Base-by-base conservation (phyloP, 2,329 filamentous ascomycete genomes). In the Penicillium sp. region DNA sequence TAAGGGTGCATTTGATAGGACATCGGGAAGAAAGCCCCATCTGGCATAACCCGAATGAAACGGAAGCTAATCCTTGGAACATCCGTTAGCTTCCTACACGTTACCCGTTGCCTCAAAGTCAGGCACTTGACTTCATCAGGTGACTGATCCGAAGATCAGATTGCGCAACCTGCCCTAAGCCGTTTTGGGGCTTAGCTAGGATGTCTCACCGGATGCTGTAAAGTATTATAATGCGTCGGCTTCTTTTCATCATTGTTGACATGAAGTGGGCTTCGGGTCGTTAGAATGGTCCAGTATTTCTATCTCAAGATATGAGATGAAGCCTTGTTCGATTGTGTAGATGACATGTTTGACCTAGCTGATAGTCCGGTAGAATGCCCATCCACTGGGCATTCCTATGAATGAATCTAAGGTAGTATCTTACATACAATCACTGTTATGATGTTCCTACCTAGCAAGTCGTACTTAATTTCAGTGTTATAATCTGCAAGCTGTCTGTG, bases 51-150 rank as follows among this genome's bases (percentile, higher is more conserved):
- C 24, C 37, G 31, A 49, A 49, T 49, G 13, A 21, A 49, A 21
- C 48, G 8, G 24, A 21, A 31, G 26, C 45, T 33, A 19, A 27
- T 11, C 10, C 27, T 11, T 29, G 27, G 27, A 29, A 16, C 43
- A n/a, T 29, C 24, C n/a, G n/a, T 42, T 46, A 46, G 44, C 26
- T 13, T 46, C n/a, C 14, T 11, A 10, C 27, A 21, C 22, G 9
- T 27, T 31, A 47, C 37, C 35, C 26, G 39, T 22, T 37, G 16
- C 52, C 47, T 57, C 24, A n/a, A 31, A 49, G 27, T 21, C 27
- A 29, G 31, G 27, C 44, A 11, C 52, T 48, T 55, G 27, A 14
- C 52, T 49, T 3, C 13, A 55, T 55, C 47, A 13, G 48, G 56
- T 27, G 27, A 55, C 33, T 31, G 24, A 48, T 48, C 33, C 47